Base-by-base conservation (phyloP, 2,329 filamentous ascomycete genomes). In the Pezicula carpinea region DNA sequence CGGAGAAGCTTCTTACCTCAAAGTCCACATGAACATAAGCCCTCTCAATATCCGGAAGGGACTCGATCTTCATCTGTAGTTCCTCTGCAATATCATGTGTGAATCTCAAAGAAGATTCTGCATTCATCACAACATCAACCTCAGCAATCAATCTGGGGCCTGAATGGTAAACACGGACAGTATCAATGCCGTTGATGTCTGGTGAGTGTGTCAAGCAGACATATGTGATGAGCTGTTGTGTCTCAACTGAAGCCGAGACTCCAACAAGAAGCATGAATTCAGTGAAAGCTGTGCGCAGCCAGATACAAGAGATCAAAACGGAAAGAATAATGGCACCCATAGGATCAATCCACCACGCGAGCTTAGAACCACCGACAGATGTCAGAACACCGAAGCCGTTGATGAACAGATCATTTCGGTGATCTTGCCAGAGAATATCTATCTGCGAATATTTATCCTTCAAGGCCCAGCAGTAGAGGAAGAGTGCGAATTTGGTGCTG, bases 1-100 rank as follows among this genome's bases (percentile, higher is more conserved):
- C 11, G 22, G 22, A 21, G 36, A 3, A 29, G 10, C 11, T 5
- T 6, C 10, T 13, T 40, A 40, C 38, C 38, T 97, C 93, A 59
- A 95, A 97, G 66, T 99, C 93, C 15, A 96, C 91, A 66, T 99
- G 93, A 17, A 97, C 93, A 64, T 96, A 97, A 0, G 90, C 90
- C 49, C 93, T 74, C 76, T 97, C 93, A 8, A 97, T 84, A 63
- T 96, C 85, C 0, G 93, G 92, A 53, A 99, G 68, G 47, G 84
- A 87, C 76, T 99, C 93, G 3, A 97, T 75, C 72, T 97, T 97
- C 53, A 87, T 87, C 74, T 99, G 93, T 59, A 99, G 74, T 59
- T 86, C 90, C 69, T 99, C 93, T 0, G 93, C 92, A 11, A 96
- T 81, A 62, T 99, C 93, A 66, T 99, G 93, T 0, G 90, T 93